A percentile compares a stretch with the other conserved stretches of the same genome.
phyloP scores from a whole-genome alignment of 306 rosid species.

The Echinosophora koreensis region DNA sequence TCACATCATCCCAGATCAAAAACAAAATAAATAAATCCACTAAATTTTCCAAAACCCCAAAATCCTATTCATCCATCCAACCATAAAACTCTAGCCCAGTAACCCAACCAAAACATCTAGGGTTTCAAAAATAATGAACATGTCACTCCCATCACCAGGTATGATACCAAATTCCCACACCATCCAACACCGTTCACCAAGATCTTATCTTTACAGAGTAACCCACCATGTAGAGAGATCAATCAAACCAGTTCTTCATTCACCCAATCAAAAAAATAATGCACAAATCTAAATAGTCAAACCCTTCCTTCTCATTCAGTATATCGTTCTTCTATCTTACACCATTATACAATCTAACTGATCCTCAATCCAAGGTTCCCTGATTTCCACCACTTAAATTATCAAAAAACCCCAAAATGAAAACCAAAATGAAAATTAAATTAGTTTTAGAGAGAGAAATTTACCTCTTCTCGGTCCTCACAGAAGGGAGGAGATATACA shows the following conservation, averaged over 20 bases:
- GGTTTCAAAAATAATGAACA: slow-evolving; percentile 54
- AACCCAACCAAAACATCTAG: slow-evolving; percentile 51
- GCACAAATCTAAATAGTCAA: slow-evolving; percentile 60
- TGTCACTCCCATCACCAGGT: slow-evolving; percentile 12
- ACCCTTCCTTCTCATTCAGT: slow-evolving; percentile 48
- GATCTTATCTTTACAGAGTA: slow-evolving; percentile 45
- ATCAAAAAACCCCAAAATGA: not conserved
- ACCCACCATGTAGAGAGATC: slow-evolving; percentile 52
- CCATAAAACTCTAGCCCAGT: slow-evolving; percentile 39
- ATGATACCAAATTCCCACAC: slow-evolving; percentile 37
- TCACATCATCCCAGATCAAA: slow-evolving; percentile 45
- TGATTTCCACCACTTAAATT: slow-evolving; percentile 42
- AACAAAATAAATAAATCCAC: not conserved
- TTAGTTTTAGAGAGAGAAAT: slow-evolving; percentile 49
- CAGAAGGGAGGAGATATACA: not conserved
- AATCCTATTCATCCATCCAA: slow-evolving; percentile 11
- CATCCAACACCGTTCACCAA: slow-evolving; percentile 33
- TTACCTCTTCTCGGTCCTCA: slow-evolving; percentile 65
- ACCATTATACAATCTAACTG: slow-evolving; percentile 52
- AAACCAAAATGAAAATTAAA: slow-evolving; percentile 18
- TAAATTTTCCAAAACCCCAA: slow-evolving; percentile 29
- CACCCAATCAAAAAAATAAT: slow-evolving; percentile 42
- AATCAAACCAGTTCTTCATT: slow-evolving; percentile 57
- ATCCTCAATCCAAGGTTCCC: slow-evolving; percentile 27
- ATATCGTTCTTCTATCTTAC: slow-evolving; percentile 10